These are phyloP conservation scores for Odontarrhena argentea DNA, from an alignment of 345 rosid genomes.

Conservation along the genomic window DNA sequence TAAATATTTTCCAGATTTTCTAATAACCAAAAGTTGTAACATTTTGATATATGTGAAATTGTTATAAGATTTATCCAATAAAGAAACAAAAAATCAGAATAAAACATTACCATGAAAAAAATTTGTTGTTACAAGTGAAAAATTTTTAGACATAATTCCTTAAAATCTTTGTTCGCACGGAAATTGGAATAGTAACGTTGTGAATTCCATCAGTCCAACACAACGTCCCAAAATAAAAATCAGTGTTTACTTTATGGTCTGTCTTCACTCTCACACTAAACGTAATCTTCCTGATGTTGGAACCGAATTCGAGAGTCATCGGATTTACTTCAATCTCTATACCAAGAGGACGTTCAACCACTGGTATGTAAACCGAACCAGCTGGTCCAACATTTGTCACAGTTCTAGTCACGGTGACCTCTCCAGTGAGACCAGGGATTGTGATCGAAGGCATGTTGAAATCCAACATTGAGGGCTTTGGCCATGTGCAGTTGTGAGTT, in stretches of 20 bases:
- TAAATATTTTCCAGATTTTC: too few relatives aligned
- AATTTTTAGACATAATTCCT: slow-evolving; percentile 30
- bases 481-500: slow-evolving; percentile 29
- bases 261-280: slow-evolving; percentile 40
- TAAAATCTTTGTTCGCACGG: slow-evolving; percentile 46
- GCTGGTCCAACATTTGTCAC: slow-evolving; percentile 40
- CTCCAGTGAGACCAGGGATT: slow-evolving; percentile 50
- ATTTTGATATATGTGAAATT: too few relatives aligned
- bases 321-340: slow-evolving; percentile 40
- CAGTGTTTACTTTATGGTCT: slow-evolving; percentile 41
- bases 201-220: slow-evolving; percentile 50
- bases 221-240: slow-evolving; percentile 53
- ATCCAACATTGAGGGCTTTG: slow-evolving; percentile 35
- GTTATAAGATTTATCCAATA: too few relatives aligned
- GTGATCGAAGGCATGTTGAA: slow-evolving; percentile 58
- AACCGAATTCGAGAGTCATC: slow-evolving; percentile 35
- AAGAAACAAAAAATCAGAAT: not conserved
- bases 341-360: slow-evolving; percentile 46
- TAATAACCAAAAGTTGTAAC: too few relatives aligned
- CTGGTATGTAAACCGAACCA: slow-evolving; percentile 19
- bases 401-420: slow-evolving; percentile 28
- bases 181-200: slow-evolving; percentile 49
- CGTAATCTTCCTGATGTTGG: slow-evolving; percentile 22
- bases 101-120: not conserved
- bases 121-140: not conserved